These are phyloP conservation scores for Verticillium alfalfae DNA, from an alignment of 2,329 filamentous ascomycete species.

Conservation along the genomic window DNA sequence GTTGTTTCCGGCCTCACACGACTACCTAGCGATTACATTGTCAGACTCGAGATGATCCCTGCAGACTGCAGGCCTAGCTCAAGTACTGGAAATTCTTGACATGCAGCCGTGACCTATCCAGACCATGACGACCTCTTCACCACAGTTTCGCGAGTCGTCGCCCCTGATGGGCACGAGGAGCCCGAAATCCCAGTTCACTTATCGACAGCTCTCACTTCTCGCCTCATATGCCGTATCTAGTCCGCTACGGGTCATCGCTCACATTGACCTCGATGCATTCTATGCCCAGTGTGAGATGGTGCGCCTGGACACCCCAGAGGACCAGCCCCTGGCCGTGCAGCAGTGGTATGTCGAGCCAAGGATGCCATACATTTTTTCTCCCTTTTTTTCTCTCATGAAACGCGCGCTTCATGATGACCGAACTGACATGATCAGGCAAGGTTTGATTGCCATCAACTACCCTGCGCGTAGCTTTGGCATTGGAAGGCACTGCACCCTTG, in stretches of 20 bases:
- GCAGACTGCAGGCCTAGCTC: too few species aligned
- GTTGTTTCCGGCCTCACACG: too few species aligned
- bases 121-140: slow-evolving; percentile 10
- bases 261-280: slow-evolving; percentile 95
- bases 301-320: slow-evolving; percentile 66
- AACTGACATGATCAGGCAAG: slow-evolving; percentile 54
- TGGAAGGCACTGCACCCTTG: slow-evolving; percentile 69
- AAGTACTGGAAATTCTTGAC: neutral
- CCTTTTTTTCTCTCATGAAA: neutral
- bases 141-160: slow-evolving; percentile 8
- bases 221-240: slow-evolving; percentile 64
- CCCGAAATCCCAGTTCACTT: slow-evolving; percentile 68
- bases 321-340: slow-evolving; percentile 83
- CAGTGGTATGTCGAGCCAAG: slow-evolving; percentile 59
- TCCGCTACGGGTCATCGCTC: slow-evolving; percentile 80
- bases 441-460: slow-evolving; percentile 94
- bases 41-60: too few species aligned
- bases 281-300: slow-evolving; percentile 97
- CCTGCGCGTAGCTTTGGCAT: slow-evolving; percentile 78
- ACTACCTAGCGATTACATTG: too few species aligned
- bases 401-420: neutral
- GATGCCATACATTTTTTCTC: neutral
- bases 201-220: slow-evolving; percentile 74
- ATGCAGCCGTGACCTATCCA: neutral
- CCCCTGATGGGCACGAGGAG: slow-evolving; percentile 4